Evolutionary conservation across 805 yeast genomes (phyloP).

Genomic region (Wickerhamomyces tratensis): DNA sequence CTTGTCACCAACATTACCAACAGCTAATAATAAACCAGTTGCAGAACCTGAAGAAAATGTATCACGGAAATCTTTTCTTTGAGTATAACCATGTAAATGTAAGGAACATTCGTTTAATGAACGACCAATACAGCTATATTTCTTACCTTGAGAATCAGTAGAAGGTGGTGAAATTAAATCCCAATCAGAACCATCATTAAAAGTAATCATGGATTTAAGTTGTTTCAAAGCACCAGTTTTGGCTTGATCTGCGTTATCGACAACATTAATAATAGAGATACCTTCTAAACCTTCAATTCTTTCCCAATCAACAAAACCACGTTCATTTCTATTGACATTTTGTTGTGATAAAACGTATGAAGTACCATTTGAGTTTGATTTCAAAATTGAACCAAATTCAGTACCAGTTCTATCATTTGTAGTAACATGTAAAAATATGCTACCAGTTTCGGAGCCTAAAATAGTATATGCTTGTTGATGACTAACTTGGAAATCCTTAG

Average conservation of each 20-base stretch:
- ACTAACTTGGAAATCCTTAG: slow-evolving; percentile 51
- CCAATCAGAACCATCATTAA: slow-evolving; percentile 93
- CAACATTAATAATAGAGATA: slow-evolving; percentile 62
- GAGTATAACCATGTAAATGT: slow-evolving; percentile 86
- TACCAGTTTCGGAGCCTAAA: slow-evolving; percentile 60
- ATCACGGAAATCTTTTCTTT: slow-evolving; percentile 74
- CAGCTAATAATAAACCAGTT: slow-evolving; percentile 73
- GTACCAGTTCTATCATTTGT: slow-evolving; percentile 37
- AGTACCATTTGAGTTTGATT: slow-evolving; percentile 89
- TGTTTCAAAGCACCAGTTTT: slow-evolving; percentile 38
- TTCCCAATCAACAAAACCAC: slow-evolving; percentile 86
- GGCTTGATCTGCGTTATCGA: slow-evolving; percentile 41
- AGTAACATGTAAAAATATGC: slow-evolving; percentile 79
- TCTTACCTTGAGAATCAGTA: slow-evolving; percentile 49
- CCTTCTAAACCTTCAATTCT: slow-evolving; percentile 81
- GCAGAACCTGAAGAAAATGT: slow-evolving; percentile 86
- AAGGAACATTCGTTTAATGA: slow-evolving; percentile 59
- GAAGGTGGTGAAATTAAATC: slow-evolving; percentile 57
- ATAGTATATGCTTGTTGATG: slow-evolving; percentile 71
- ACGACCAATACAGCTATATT: slow-evolving; percentile 41
- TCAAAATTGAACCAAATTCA: slow-evolving; percentile 73
- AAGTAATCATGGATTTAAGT: slow-evolving; percentile 65
- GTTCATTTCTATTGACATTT: slow-evolving; percentile 64
- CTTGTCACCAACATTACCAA: slow-evolving; percentile 77
- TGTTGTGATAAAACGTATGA: slow-evolving; percentile 62